phyloP scores from a whole-genome alignment of 1,139 yeast species.

The Meyerozyma guilliermondii region DNA sequence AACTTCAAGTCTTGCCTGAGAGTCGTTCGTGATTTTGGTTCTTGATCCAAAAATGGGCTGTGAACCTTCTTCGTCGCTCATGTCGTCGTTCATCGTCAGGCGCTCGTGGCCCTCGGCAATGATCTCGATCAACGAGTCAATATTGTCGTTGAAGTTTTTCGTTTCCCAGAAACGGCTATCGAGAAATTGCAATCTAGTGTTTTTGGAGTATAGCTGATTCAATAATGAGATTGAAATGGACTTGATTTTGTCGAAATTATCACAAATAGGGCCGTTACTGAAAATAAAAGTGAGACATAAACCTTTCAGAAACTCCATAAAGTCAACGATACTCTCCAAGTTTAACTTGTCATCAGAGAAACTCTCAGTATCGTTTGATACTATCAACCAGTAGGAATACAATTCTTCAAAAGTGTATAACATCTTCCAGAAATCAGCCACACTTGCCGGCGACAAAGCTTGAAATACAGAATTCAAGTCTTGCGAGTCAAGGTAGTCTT shows the following conservation, averaged over 20 bases:
- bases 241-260: slow-evolving; percentile 24
- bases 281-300: slow-evolving; percentile 55
- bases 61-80: slow-evolving; percentile 8
- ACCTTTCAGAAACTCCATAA: slow-evolving; percentile 48
- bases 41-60: slow-evolving; percentile 2
- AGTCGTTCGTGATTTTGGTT: slow-evolving; percentile 1
- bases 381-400: slow-evolving; percentile 49
- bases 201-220: slow-evolving; percentile 66
- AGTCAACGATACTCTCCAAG: slow-evolving; percentile 35
- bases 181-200: slow-evolving; percentile 58
- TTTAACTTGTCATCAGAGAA: slow-evolving; percentile 42
- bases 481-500: slow-evolving; percentile 18
- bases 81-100: slow-evolving; percentile 13
- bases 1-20: slow-evolving; percentile 36
- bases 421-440: slow-evolving; percentile 11
- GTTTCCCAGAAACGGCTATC: slow-evolving; percentile 55
- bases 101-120: slow-evolving; percentile 38
- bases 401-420: slow-evolving; percentile 38
- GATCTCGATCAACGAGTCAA: slow-evolving; percentile 24
- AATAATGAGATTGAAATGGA: slow-evolving; percentile 46
- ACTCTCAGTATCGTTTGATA: slow-evolving; percentile 69
- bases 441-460: slow-evolving; percentile 13
- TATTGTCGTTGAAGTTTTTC: slow-evolving; percentile 20
- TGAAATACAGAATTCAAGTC: slow-evolving; percentile 11
- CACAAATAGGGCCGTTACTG: slow-evolving; percentile 17